Conservation (phyloP, 441 rosid species). For the Isatis lusitanica region DNA sequence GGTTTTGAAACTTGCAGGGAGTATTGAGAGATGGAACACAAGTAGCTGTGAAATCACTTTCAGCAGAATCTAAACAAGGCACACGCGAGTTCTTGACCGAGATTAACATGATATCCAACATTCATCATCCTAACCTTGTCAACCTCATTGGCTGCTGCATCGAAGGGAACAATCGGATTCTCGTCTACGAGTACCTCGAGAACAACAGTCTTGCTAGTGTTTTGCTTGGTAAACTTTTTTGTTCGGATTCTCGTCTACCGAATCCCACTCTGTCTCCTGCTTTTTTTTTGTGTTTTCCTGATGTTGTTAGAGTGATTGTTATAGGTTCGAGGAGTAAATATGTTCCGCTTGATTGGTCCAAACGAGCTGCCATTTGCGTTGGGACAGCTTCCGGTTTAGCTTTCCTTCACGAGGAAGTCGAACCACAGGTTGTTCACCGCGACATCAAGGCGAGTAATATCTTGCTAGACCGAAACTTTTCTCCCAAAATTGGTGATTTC, state of each 20-base stretch:
- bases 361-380: conserved; percentile 75
- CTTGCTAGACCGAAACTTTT: conserved; percentile 71
- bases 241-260: not conserved
- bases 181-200: conserved; percentile 83
- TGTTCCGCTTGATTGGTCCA: conserved; percentile 61
- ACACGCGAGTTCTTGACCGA: conserved; percentile 76
- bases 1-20: conserved; percentile 48
- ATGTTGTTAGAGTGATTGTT: conserved; percentile 13
- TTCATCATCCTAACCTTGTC: conserved; percentile 86
- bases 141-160: conserved; percentile 84
- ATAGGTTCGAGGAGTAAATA: conserved; percentile 56
- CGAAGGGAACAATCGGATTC: conserved; percentile 59
- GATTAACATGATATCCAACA: conserved; percentile 66
- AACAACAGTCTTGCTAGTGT: conserved; percentile 76
- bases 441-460: conserved; percentile 93
- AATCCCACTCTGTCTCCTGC: not conserved
- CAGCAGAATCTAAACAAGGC: conserved; percentile 88
- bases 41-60: conserved; percentile 83
- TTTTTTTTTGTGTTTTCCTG: not conserved
- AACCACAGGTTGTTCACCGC: conserved; percentile 82
- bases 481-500: conserved; percentile 91
- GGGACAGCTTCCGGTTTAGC: conserved; percentile 81
- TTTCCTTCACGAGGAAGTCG: conserved; percentile 82
- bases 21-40: conserved; percentile 56
- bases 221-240: conserved; percentile 51